Evolutionary conservation across 2,329 filamentous ascomycete species (phyloP), one percentile per base, ranked within the genome.

Genomic region (Trichoderma arundinaceum): DNA sequence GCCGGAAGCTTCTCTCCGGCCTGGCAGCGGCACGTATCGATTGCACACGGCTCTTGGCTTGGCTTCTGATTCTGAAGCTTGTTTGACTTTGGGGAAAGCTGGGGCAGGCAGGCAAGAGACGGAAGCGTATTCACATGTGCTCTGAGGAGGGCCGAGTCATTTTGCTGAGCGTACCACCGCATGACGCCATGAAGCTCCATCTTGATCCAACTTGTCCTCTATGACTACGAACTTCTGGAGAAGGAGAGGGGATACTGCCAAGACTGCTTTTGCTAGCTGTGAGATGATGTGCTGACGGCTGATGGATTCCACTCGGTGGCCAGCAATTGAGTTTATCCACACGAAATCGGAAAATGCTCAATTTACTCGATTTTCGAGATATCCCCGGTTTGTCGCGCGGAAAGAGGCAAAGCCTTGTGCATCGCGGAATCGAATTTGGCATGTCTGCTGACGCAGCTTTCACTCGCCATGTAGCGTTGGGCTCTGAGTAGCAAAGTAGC

Each of bases 1-100:
- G 22, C 32, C 61, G 61, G 61, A 64, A 41, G 33, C 2, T 57
- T 57, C 22, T 8, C 52, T 64, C 61, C 61, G 61, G 10, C 17
- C 13, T 10, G 6, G 12, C 22, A 28, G 22, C 22, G 22, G 22
- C 22, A 28, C 22, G 22, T 15, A 19, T 39, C 35, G 52, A 39
- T 28, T 41, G 8, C 17, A 53, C 35, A 7, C 17, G n/a, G 32
- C 10, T 35, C 17, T 38, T 38, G 7, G 7, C 10, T 53, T 53
- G 49, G 49, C 49, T 35, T 13, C 7, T 53, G 49, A 53, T 35
- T 13, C 7, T 53, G 49, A 53, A 53, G 49, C 49, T 53, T 53
- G 49, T 53, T 53, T 53, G 7, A 32, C 4, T 51, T n/a, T 51
- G 22, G 7, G 13, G 28, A 28, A 12, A 38, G 22, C 22, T 28